Evolutionary conservation across 768 basidiomycete species (phyloP).

Genomic region (Collybiopsis confluens): DNA sequence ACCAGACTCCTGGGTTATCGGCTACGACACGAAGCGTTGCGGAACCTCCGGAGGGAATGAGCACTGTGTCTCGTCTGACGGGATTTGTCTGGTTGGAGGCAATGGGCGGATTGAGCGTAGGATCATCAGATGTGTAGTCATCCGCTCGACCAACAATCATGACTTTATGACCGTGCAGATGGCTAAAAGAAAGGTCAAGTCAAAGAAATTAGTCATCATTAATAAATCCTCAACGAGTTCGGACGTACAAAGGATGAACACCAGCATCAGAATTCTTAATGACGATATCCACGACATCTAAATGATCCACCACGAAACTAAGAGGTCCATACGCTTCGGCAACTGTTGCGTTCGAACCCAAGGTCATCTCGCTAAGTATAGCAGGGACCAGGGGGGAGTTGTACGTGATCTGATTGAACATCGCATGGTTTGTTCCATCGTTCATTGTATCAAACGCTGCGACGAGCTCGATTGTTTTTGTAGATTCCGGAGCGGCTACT

Average conservation of each 20-base stretch:
- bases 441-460: too few species aligned
- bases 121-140: too few species aligned
- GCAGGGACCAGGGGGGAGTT: slow-evolving; percentile 70
- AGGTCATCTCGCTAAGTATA: slow-evolving; percentile 68
- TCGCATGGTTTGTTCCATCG: too few species aligned
- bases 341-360: slow-evolving; percentile 68
- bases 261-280: too few species aligned
- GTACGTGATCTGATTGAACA: slow-evolving; percentile 66
- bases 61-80: slow-evolving; percentile 86
- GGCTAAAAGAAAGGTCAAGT: slow-evolving; percentile 45
- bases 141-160: too few species aligned
- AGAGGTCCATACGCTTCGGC: slow-evolving; percentile 72
- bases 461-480: too few species aligned
- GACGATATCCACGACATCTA: too few species aligned
- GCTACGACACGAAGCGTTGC: slow-evolving; percentile 76
- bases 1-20: slow-evolving; percentile 91
- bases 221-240: slow-evolving; percentile 58
- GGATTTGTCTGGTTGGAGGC: slow-evolving; percentile 90
- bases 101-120: too few species aligned
- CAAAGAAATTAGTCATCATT: slow-evolving; percentile 1
- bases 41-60: slow-evolving; percentile 62
- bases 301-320: too few species aligned
- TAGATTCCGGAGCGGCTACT: too few species aligned
- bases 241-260: too few species aligned
- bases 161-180: too few species aligned